Evolutionary conservation across 208 protist species (phyloP).

Genomic region (Leishmania guyanensis): DNA sequence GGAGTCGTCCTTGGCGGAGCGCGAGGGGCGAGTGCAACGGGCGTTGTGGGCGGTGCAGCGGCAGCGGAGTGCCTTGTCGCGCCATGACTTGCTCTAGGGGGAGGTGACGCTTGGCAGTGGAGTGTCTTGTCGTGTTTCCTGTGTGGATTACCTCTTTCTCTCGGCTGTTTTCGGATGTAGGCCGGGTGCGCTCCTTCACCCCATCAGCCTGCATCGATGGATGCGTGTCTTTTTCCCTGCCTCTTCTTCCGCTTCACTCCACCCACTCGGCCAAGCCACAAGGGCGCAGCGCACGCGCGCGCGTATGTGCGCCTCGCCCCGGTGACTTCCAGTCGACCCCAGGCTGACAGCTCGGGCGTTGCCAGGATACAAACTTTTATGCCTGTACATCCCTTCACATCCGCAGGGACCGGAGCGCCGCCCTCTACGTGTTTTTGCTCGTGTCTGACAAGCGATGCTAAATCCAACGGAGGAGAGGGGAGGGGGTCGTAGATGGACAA

Average conservation of each 20-base stretch:
- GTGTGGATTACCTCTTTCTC: background rate
- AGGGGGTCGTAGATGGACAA: background rate
- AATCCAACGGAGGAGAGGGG: background rate
- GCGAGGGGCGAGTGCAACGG: constrained; percentile 32
- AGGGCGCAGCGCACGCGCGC: background rate
- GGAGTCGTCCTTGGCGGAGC: constrained; percentile 29
- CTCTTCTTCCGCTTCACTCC: background rate
- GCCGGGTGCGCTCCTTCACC: background rate
- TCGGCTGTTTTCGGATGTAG: background rate
- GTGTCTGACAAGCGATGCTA: background rate
- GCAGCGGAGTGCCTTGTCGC: constrained; percentile 25
- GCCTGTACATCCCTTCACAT: background rate
- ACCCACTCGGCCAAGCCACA: background rate
- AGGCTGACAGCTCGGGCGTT: background rate
- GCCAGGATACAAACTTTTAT: background rate
- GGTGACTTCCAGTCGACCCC: background rate
- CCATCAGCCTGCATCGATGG: background rate
- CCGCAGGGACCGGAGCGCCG: background rate
- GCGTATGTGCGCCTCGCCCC: background rate
- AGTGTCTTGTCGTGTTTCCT: background rate
- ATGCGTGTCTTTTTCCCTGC: background rate
- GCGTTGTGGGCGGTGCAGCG: constrained; percentile 32
- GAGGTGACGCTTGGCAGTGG: background rate
- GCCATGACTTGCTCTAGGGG: constrained; percentile 42
- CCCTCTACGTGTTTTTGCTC: background rate